phyloP scores from a whole-genome alignment of 2,329 filamentous ascomycete genomes.

The Hypomyces perniciosus region DNA sequence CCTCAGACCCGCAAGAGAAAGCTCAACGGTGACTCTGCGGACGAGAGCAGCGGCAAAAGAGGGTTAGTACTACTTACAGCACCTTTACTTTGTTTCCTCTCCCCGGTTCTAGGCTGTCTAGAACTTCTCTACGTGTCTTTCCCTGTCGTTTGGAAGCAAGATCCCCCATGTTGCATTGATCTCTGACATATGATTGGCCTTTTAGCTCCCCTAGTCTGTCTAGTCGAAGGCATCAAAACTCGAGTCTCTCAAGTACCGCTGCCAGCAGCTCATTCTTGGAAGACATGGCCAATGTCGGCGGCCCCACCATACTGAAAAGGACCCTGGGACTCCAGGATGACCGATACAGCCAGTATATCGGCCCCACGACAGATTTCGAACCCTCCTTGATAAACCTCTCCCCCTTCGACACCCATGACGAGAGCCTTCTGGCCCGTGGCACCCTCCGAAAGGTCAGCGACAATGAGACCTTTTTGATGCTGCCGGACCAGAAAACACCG shows the following conservation, averaged over 20 bases:
- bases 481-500: slow-evolving; percentile 67
- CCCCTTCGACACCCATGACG: slow-evolving; percentile 73
- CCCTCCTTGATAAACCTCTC: slow-evolving; percentile 77
- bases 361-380: slow-evolving; percentile 76
- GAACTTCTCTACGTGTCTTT: slow-evolving; percentile 1
- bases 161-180: slow-evolving; percentile 24
- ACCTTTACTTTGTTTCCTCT: slow-evolving; percentile 5
- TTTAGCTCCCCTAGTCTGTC: slow-evolving; percentile 50
- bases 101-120: slow-evolving; percentile 1
- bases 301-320: slow-evolving; percentile 59
- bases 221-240: slow-evolving; percentile 47
- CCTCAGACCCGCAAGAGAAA: slow-evolving; percentile 77
- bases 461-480: slow-evolving; percentile 71
- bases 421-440: slow-evolving; percentile 64
- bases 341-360: slow-evolving; percentile 77
- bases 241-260: slow-evolving; percentile 55
- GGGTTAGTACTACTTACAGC: slow-evolving; percentile 48
- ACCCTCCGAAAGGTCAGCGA: slow-evolving; percentile 71
- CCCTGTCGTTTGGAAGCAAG: slow-evolving; percentile 1
- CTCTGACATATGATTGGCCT: slow-evolving; percentile 41
- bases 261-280: slow-evolving; percentile 59
- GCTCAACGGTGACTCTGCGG: slow-evolving; percentile 56
- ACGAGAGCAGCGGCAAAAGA: slow-evolving; percentile 57
- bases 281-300: slow-evolving; percentile 65
- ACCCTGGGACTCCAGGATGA: slow-evolving; percentile 71